phyloP scores from a whole-genome alignment of 164 flowering plant species.

The Chimonanthus salicifolius region DNA sequence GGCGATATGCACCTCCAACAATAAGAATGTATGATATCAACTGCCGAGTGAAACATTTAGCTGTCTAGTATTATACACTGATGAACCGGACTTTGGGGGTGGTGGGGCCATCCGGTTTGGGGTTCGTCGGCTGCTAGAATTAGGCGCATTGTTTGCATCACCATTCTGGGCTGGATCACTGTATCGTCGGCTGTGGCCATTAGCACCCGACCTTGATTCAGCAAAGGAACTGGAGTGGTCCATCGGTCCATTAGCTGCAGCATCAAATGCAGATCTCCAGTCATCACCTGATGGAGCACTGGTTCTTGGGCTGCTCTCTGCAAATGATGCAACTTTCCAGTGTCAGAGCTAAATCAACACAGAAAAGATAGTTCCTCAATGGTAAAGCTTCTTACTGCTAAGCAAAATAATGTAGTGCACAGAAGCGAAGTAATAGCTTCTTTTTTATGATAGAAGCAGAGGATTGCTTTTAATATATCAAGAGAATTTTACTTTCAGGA shows the following conservation, averaged over 20 bases:
- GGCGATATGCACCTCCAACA: slow-evolving; percentile 2
- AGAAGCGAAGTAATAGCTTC: no score
- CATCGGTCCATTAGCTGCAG: slow-evolving; percentile 73
- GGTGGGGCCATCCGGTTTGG: slow-evolving; percentile 86
- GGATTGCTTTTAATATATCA: no score
- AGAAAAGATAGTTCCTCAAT: neutral
- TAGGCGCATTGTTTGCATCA: slow-evolving; percentile 45
- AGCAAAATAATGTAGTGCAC: no score
- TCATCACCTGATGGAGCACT: slow-evolving; percentile 64
- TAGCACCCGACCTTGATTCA: slow-evolving; percentile 40
- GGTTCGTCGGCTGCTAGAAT: slow-evolving; percentile 72
- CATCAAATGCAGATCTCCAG: slow-evolving; percentile 90
- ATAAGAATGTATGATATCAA: slow-evolving; percentile 16
- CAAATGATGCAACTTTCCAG: neutral
- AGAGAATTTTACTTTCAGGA: no score
- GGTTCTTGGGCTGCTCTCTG: slow-evolving; percentile 79
- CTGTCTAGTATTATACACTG: slow-evolving; percentile 48
- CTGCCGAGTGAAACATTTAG: slow-evolving; percentile 6
- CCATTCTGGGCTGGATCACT: slow-evolving; percentile 78
- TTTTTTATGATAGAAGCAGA: no score
- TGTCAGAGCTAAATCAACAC: neutral
- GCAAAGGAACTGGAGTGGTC: slow-evolving; percentile 26
- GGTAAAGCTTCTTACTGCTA: neutral
- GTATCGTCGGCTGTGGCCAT: slow-evolving; percentile 68
- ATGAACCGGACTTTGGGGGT: slow-evolving; percentile 67